Conservation (phyloP, 2,329 filamentous ascomycete genomes). For the Volutella citrinella region DNA sequence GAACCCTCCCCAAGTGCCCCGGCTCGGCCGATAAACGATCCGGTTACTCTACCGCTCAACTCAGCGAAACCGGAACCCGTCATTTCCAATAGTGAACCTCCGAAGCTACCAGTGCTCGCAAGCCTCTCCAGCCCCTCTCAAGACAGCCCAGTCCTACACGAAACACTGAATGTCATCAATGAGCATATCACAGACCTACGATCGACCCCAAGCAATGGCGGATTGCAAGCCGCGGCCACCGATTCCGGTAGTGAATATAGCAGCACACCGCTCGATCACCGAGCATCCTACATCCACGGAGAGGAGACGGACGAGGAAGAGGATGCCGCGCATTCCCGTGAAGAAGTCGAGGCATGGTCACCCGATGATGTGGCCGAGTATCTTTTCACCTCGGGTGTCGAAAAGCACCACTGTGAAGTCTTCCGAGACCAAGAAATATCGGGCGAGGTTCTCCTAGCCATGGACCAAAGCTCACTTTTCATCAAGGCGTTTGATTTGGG, state of each 20-base stretch:
- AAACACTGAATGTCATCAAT: constrained; percentile 93
- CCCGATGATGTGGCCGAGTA: constrained; percentile 84
- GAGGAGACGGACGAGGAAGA: constrained; percentile 97
- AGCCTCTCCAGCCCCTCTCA: constrained; percentile 45
- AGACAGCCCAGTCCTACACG: constrained; percentile 77
- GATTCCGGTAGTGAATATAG: constrained; percentile 92
- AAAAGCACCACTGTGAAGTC: constrained; percentile 86
- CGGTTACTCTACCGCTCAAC: constrained; percentile 45
- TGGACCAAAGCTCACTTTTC: constrained; percentile 94
- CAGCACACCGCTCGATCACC: constrained; percentile 70
- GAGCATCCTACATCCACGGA: constrained; percentile 87
- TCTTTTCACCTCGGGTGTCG: constrained; percentile 79
- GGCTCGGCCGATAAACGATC: constrained; percentile 18
- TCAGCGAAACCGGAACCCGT: constrained; percentile 33
- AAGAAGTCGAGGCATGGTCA: constrained; percentile 77
- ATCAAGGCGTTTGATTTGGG: constrained; percentile 94
- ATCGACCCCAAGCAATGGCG: constrained; percentile 50
- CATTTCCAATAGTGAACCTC: constrained; percentile 23
- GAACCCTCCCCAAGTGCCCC: constrained; percentile 31
- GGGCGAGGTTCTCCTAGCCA: constrained; percentile 86
- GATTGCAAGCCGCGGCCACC: constrained; percentile 52
- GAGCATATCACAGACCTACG: constrained; percentile 91
- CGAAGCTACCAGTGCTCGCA: constrained; percentile 24
- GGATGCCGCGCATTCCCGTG: constrained; percentile 61
- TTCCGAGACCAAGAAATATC: constrained; percentile 95